Conservation (phyloP, 192 early-diverging fungal species). For the Geranomyces variabilis region DNA sequence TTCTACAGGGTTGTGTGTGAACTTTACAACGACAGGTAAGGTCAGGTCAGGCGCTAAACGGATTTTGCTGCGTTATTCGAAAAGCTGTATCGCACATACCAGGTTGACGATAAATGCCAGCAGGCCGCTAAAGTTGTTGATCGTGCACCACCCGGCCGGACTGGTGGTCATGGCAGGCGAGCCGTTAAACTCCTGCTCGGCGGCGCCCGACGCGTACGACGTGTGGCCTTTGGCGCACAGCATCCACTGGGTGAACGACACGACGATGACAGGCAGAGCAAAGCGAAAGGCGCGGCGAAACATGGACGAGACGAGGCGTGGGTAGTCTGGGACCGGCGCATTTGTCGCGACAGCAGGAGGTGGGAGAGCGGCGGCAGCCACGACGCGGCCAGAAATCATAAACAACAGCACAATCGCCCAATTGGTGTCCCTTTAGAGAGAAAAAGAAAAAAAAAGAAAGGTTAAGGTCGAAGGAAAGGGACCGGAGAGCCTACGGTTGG, state of each 20-base stretch:
- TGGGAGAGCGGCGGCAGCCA: slow-evolving; percentile 4
- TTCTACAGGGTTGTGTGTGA: slow-evolving; percentile 6
- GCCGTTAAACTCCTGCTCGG: slow-evolving; percentile 3
- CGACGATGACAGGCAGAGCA: slow-evolving; percentile 13
- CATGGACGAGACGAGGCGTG: slow-evolving; percentile 17
- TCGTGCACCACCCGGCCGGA: slow-evolving; percentile 19
- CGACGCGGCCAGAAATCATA: slow-evolving; percentile 16
- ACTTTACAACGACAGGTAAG: neutral
- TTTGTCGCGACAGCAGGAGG: neutral
- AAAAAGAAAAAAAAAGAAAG: too few relatives aligned
- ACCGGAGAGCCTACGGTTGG: too few relatives aligned
- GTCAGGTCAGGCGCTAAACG: too few relatives aligned
- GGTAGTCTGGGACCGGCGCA: slow-evolving; percentile 9
- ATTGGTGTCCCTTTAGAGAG: neutral
- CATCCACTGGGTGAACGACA: slow-evolving; percentile 17
- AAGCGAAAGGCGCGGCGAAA: slow-evolving; percentile 19
- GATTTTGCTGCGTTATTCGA: too few relatives aligned
- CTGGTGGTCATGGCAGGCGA: neutral
- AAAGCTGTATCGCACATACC: too few relatives aligned
- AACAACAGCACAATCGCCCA: slow-evolving; percentile 15
- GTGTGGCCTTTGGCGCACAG: slow-evolving; percentile 13
- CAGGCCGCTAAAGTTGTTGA: neutral
- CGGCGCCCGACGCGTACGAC: neutral
- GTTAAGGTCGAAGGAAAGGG: too few relatives aligned
- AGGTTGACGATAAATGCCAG: slow-evolving; percentile 6